These are phyloP conservation scores for Populus hybrid DNA, from an alignment of 441 rosid genomes.

Conservation along the genomic window DNA sequence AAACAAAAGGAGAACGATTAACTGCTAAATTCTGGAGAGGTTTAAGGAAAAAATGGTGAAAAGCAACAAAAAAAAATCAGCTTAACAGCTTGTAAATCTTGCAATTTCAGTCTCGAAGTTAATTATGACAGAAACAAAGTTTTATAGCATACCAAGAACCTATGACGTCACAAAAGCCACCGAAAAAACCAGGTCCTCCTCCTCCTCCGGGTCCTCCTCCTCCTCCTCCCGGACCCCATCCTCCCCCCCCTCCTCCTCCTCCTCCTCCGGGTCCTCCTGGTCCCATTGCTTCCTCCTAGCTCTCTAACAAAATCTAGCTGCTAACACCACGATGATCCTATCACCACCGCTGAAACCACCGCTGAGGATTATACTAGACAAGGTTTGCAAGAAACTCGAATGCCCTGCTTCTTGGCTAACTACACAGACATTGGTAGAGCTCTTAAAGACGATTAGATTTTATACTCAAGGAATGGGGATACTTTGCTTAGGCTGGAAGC, in stretches of 20 bases:
- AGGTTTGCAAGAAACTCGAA: background rate
- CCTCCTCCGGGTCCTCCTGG: conserved; percentile 18
- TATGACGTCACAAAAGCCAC: conserved; percentile 38
- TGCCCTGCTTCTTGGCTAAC: background rate
- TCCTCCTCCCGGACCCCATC: background rate
- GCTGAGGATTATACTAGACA: background rate
- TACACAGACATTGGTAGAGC: background rate
- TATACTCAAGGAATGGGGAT: background rate
- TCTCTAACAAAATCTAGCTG: background rate
- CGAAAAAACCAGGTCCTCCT: conserved; percentile 25
- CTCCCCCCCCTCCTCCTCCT: background rate
- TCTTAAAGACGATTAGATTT: background rate
- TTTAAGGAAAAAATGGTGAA: too few species aligned
- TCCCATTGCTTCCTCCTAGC: conserved; percentile 26
- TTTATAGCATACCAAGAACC: conserved; percentile 39
- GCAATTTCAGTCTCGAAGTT: background rate
- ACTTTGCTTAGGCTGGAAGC: conserved; percentile 12
- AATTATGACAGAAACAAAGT: background rate
- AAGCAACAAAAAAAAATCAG: too few species aligned
- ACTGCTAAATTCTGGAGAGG: too few species aligned
- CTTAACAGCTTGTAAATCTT: too few species aligned
- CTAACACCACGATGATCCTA: background rate
- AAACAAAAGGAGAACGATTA: too few species aligned
- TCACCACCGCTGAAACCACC: too few species aligned
- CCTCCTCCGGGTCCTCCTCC: conserved; percentile 10